Conservation (phyloP, 2,329 filamentous ascomycete species). For the Aspergillus flavus region DNA sequence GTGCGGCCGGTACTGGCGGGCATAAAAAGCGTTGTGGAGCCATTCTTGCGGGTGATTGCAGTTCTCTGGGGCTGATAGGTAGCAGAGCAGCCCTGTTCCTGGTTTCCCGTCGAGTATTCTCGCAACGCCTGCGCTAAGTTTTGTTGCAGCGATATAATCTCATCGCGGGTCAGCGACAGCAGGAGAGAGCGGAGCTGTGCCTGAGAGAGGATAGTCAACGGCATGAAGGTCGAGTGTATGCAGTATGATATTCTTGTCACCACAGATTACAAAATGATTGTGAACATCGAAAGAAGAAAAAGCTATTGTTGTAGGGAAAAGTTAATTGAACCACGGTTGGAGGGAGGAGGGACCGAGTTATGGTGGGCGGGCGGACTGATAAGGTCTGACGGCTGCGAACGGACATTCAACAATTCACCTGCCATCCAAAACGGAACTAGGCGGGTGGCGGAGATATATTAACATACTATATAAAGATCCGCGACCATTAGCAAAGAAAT, state of each 20-base stretch:
- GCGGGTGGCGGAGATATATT: background rate
- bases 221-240: slow-evolving; percentile 46
- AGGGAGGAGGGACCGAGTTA: background rate
- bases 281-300: background rate
- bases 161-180: slow-evolving; percentile 57
- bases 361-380: background rate
- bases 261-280: background rate
- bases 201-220: slow-evolving; percentile 62
- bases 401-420: background rate
- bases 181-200: slow-evolving; percentile 59
- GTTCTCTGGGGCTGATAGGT: slow-evolving; percentile 65
- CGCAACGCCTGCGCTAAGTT: slow-evolving; percentile 63
- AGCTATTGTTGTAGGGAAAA: background rate
- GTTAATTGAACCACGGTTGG: background rate
- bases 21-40: slow-evolving; percentile 67
- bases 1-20: slow-evolving; percentile 63
- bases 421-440: background rate
- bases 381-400: background rate
- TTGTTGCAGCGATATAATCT: slow-evolving; percentile 60
- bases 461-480: background rate
- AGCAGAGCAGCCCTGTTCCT: slow-evolving; percentile 60
- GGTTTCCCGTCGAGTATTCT: slow-evolving; percentile 65
- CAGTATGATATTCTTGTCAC: background rate
- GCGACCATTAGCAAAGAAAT: background rate
- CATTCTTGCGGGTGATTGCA: slow-evolving; percentile 62